Conservation (phyloP, 345 rosid genomes). For the Lenwebbia sp. region DNA sequence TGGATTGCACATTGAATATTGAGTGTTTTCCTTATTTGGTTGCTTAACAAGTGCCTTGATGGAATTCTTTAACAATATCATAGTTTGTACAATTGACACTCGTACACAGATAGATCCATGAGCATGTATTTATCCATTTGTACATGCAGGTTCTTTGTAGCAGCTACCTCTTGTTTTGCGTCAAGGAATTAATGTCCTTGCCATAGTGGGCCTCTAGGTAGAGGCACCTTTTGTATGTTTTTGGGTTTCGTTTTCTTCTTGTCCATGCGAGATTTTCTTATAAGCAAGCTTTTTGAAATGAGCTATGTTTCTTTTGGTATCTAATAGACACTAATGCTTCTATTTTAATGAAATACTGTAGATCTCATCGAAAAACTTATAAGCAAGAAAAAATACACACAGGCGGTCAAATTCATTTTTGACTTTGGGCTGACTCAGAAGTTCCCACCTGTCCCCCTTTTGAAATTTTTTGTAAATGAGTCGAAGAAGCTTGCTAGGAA, state of each 20-base stretch:
- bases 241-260: not conserved
- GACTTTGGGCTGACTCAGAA: conserved; percentile 49
- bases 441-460: conserved; percentile 41
- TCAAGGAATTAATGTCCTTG: not conserved
- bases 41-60: not conserved
- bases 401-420: conserved; percentile 48
- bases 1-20: not conserved
- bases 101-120: not conserved
- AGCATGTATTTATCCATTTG: not conserved
- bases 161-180: not conserved
- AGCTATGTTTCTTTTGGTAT: conserved; percentile 2
- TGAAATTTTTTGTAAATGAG: conserved; percentile 38
- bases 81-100: not conserved
- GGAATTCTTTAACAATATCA: not conserved
- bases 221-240: not conserved
- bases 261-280: not conserved
- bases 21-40: not conserved
- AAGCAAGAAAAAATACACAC: conserved; percentile 29
- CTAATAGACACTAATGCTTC: not conserved
- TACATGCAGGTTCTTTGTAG: not conserved
- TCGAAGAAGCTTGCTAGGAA: conserved; percentile 15
- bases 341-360: conserved; percentile 9
- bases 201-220: not conserved
- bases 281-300: not conserved
- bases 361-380: conserved; percentile 50